Percentiles rank a stretch among this genome's conserved stretches.
Conservation (phyloP, 352 stramenopile genomes). For the Globisporangium takayamanum region DNA sequence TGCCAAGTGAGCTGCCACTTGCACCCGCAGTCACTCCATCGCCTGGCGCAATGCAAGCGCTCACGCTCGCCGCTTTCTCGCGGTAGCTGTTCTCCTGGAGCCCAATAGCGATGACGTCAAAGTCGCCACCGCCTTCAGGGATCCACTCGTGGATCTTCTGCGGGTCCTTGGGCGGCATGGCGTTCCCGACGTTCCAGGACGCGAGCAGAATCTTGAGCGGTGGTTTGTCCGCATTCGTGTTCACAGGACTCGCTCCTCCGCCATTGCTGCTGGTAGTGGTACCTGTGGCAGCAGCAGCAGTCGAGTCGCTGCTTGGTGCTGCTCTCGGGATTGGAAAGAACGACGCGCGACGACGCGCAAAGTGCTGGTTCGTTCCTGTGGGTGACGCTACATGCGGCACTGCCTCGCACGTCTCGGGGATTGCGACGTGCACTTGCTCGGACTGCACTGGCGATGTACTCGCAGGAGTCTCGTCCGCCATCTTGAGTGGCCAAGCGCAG, state of each 20-base stretch:
- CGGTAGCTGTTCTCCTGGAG: slow-evolving; percentile 81
- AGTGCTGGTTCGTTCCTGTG: not conserved
- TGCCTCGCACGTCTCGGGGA: not conserved
- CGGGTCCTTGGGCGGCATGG: slow-evolving; percentile 56
- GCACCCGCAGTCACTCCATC: not conserved
- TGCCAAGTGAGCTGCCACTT: not conserved
- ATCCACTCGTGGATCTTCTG: slow-evolving; percentile 63
- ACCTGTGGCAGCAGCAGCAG: not conserved
- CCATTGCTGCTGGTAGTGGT: not conserved
- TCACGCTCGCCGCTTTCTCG: slow-evolving; percentile 23
- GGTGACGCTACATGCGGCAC: not conserved
- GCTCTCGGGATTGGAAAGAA: slow-evolving; percentile 3
- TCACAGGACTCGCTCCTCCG: too few species aligned
- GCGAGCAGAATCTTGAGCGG: slow-evolving; percentile 52
- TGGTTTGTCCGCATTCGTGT: not conserved
- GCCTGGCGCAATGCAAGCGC: not conserved
- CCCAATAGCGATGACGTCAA: slow-evolving; percentile 78
- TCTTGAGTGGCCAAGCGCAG: not conserved
- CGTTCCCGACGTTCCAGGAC: slow-evolving; percentile 86
- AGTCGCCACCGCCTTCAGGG: slow-evolving; percentile 63
- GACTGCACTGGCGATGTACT: not conserved
- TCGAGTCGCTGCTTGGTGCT: not conserved
- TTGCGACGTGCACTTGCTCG: not conserved
- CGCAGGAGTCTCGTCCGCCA: not conserved
- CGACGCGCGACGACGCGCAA: slow-evolving; percentile 1